Percentiles rank a stretch among this genome's conserved stretches.
Evolutionary conservation across 2,329 filamentous ascomycete genomes (phyloP).

Genomic region (Alternaria gansuensis): DNA sequence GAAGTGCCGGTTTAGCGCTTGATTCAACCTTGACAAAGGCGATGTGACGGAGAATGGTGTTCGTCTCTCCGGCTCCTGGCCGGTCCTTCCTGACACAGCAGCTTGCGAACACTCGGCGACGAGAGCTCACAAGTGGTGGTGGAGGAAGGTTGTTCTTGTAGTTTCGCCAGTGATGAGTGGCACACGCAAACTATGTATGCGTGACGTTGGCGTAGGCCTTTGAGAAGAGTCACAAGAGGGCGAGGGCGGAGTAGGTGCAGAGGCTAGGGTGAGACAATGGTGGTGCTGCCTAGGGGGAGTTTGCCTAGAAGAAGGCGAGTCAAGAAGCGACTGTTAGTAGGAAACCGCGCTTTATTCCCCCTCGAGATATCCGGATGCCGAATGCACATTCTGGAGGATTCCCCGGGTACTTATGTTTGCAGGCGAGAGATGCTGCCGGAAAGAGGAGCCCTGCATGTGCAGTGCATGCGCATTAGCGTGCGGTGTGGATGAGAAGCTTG

Average conservation of each 20-base stretch:
- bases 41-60: slow-evolving; percentile 28
- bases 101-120: slow-evolving; percentile 26
- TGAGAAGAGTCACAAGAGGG: slow-evolving; percentile 42
- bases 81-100: slow-evolving; percentile 42
- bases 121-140: slow-evolving; percentile 30
- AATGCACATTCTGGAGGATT: slow-evolving; percentile 33
- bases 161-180: slow-evolving; percentile 27
- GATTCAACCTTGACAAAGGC: slow-evolving; percentile 40
- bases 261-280: slow-evolving; percentile 39
- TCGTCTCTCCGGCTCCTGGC: slow-evolving; percentile 42
- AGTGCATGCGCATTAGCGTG: slow-evolving; percentile 47
- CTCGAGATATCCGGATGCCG: slow-evolving; percentile 34
- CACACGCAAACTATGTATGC: slow-evolving; percentile 41
- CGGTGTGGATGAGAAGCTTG: slow-evolving; percentile 50
- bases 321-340: slow-evolving; percentile 28
- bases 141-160: slow-evolving; percentile 28
- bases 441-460: slow-evolving; percentile 32
- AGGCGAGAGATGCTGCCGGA: slow-evolving; percentile 20
- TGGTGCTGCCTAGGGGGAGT: slow-evolving; percentile 41
- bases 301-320: slow-evolving; percentile 37
- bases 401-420: slow-evolving; percentile 44
- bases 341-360: slow-evolving; percentile 32
- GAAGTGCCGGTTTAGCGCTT: slow-evolving; percentile 36
- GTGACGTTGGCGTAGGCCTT: slow-evolving; percentile 42
- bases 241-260: slow-evolving; percentile 42